Evolutionary conservation across 2,329 filamentous ascomycete species (phyloP), one percentile per base, ranked within the genome.

Genomic region (Alternaria alternata): DNA sequence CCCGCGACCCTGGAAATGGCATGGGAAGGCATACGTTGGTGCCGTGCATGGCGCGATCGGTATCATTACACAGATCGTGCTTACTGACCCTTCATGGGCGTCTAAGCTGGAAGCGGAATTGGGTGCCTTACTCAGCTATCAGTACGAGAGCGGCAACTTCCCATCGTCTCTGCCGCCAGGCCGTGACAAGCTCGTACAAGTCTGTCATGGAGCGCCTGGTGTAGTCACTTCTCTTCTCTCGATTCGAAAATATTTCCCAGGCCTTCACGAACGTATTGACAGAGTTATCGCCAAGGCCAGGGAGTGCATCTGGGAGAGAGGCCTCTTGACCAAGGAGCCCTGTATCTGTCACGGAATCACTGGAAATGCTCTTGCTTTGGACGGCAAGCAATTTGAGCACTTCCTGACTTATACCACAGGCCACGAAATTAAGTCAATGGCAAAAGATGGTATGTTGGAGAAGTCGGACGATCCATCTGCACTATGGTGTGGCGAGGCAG

Each of bases 1-100:
- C 28, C 80, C 74, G 59, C 82, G 81, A 46, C 84, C 84, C 1
- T 92, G 89, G 90, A 84, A 82, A 63, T 91, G 87, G 86, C 85
- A 87, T 60, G 85, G 84, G 14, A 87, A 86, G 66, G 80, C 80
- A 1, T 91, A 90, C 69, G 80, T 90, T 36, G 90, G 90, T 1
- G 87, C 89, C 5, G 86, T 85, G 0, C 89, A 92, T 70, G 90
- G 90, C 7, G 84, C 86, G 12, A 86, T 91, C 26, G 88, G 90
- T 5, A 91, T 91, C 73, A 83, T 92, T 57, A 88, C 86, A n/a
- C 90, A 92, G 74, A 79, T 91, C 14, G 83, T 91, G 2, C 79
- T 87, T 39, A 87, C 87, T 3, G 83, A 84, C 56, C 84, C 87
- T 0, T 76, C 79, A 5, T 82, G 85, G 63, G 87, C 88, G 1